Percentiles rank a stretch among this genome's conserved stretches.
Conservation (phyloP, 75 land plant species). For the Ceratopteris richardii region DNA sequence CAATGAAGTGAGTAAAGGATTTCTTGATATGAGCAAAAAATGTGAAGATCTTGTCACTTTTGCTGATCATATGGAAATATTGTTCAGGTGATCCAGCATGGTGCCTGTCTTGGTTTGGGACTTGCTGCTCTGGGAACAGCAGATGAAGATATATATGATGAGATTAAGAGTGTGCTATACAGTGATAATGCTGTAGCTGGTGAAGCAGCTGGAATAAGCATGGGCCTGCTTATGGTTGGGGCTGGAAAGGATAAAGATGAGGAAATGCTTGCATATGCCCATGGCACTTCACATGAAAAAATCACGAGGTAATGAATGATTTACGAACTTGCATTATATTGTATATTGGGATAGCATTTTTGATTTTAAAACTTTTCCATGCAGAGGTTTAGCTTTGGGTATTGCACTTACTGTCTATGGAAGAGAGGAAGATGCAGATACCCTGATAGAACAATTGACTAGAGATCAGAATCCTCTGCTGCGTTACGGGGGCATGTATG, state of each 20-base stretch:
- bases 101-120: conserved; percentile 93
- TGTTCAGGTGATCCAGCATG: conserved; percentile 91
- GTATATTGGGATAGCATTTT: neutral
- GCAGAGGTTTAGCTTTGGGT: conserved; percentile 85
- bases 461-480: conserved; percentile 94
- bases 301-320: conserved; percentile 51
- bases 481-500: conserved; percentile 99
- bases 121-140: conserved; percentile 96
- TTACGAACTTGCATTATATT: neutral
- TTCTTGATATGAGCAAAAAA: conserved; percentile 2
- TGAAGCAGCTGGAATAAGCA: conserved; percentile 92
- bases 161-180: conserved; percentile 76
- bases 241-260: conserved; percentile 87
- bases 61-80: neutral
- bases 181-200: conserved; percentile 96
- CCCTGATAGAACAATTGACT: conserved; percentile 96
- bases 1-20: conserved; percentile 52
- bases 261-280: conserved; percentile 98
- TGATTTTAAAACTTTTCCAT: neutral
- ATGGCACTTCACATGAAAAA: conserved; percentile 97
- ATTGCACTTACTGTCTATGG: conserved; percentile 96
- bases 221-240: conserved; percentile 97
- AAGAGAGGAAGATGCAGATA: conserved; percentile 95
- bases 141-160: conserved; percentile 94
- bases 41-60: too few relatives aligned